These are phyloP conservation scores for Calycina herbarum DNA, from an alignment of 2,329 filamentous ascomycete species.

Conservation along the genomic window DNA sequence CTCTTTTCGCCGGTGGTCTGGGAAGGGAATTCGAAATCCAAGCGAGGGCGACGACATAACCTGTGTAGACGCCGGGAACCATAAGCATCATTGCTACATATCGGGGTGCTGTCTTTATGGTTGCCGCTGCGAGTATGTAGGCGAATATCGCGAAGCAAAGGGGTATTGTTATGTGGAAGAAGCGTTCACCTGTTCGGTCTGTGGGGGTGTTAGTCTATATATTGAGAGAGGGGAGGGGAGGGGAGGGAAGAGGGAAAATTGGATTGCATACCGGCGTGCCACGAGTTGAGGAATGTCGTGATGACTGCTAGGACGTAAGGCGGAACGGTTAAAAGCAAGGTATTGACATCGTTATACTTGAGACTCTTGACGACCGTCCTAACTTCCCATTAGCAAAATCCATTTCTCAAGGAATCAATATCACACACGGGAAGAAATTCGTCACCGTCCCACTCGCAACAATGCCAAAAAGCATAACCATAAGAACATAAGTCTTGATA, in stretches of 20 bases:
- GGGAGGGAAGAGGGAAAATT: too few species aligned
- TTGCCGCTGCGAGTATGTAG: conserved; percentile 68
- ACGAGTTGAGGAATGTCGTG: conserved; percentile 63
- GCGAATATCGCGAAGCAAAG: conserved; percentile 60
- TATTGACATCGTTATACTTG: conserved; percentile 58
- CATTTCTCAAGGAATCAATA: conserved; percentile 43
- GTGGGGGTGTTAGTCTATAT: neutral
- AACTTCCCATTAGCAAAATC: conserved; percentile 37
- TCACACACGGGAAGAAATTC: conserved; percentile 60
- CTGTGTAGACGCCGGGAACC: conserved; percentile 62
- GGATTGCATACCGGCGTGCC: conserved; percentile 53
- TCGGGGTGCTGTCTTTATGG: conserved; percentile 58
- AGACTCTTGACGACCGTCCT: conserved; percentile 66
- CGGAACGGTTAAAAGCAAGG: conserved; percentile 64
- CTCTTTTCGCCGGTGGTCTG: conserved; percentile 62
- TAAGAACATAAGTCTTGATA: conserved; percentile 45
- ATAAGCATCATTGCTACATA: conserved; percentile 75
- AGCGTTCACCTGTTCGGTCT: conserved; percentile 70
- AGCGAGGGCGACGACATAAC: conserved; percentile 66
- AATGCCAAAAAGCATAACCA: conserved; percentile 52
- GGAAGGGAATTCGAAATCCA: conserved; percentile 79
- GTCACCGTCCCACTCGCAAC: conserved; percentile 59
- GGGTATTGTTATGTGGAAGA: conserved; percentile 64
- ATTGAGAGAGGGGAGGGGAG: neutral
- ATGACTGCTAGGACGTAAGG: conserved; percentile 65